Evolutionary conservation across 2,329 filamentous ascomycete genomes (phyloP), one percentile per base, ranked within the genome.

Genomic region (Fonsecaea multimorphosa): DNA sequence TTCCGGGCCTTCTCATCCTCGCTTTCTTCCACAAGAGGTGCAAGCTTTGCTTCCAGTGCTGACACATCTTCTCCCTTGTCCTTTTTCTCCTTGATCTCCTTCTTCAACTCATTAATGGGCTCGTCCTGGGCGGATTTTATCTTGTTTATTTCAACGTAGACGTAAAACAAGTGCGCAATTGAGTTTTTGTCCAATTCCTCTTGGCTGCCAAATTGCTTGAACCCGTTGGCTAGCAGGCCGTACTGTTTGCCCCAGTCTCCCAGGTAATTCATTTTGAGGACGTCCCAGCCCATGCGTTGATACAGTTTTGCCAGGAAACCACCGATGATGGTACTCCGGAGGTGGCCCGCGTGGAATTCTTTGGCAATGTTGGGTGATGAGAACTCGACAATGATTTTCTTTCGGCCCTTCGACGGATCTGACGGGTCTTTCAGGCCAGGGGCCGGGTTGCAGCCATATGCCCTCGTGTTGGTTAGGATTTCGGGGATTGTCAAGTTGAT

Each of bases 211-310:
- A 85, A 89, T 69, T 82, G 81, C 72, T 87, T 83, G 74, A 86
- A 89, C 1, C 87, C 87, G 64, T 87, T 84, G 9, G 85, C 86
- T 34, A 72, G 63, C 36, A 89, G 80, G 72, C 87, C 87, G 67
- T 88, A 89, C 75, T 89, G 87, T 80, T 88, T 89, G 58, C 87
- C 87, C 87, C 87, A 89, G 73, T 89, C 87, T 67, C 87, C 87
- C 3, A 89, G 82, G 75, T 89, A 89, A 78, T 89, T 89, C 83
- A 89, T 85, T 66, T 85, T 83, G 57, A 84, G 77, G 1, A 88
- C 86, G 14, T 88, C 83, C 85, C 86, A 88, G 60, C 87, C 87
- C 69, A 85, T 83, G 46, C 83, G 79, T 63, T 85, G 82, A 75
- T 87, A 86, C 11, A 89, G 76, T 72, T 89, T 89, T 14, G 85